Conservation (phyloP, 352 stramenopile genomes). For the Pythium aquatile region DNA sequence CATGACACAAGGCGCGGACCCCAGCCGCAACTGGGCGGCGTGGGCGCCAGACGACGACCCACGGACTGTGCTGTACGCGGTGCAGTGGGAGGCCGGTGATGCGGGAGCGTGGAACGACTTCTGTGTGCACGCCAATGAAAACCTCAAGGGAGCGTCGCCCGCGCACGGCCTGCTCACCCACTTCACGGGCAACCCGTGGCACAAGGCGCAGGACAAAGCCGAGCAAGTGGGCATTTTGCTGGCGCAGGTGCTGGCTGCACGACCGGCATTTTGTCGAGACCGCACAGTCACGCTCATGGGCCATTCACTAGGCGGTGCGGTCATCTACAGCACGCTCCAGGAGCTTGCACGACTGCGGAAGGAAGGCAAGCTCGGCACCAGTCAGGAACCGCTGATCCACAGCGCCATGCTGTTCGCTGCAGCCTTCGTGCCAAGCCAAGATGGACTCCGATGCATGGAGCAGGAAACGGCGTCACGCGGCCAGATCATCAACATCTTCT, state of each 20-base stretch:
- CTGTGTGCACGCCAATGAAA: slow-evolving; percentile 68
- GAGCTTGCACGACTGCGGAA: slow-evolving; percentile 52
- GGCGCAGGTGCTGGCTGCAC: slow-evolving; percentile 55
- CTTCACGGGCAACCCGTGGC: slow-evolving; percentile 82
- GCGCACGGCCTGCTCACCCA: slow-evolving; percentile 64
- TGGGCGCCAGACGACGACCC: slow-evolving; percentile 37
- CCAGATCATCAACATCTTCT: slow-evolving; percentile 82
- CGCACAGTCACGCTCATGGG: slow-evolving; percentile 71
- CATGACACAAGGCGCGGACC: slow-evolving; percentile 79
- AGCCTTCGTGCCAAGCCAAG: slow-evolving; percentile 49
- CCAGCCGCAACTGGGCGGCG: slow-evolving; percentile 55
- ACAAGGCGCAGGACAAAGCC: slow-evolving; percentile 79
- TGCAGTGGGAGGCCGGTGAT: slow-evolving; percentile 81
- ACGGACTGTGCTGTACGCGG: slow-evolving; percentile 51
- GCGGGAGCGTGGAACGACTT: slow-evolving; percentile 76
- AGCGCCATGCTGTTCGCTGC: slow-evolving; percentile 71
- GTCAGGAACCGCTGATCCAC: slow-evolving; percentile 31
- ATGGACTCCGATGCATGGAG: slow-evolving; percentile 39
- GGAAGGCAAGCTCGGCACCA: slow-evolving; percentile 7
- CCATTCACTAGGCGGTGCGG: slow-evolving; percentile 75
- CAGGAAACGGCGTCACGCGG: slow-evolving; percentile 36
- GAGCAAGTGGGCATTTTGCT: slow-evolving; percentile 73
- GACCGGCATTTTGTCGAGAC: slow-evolving; percentile 44
- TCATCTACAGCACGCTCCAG: slow-evolving; percentile 72
- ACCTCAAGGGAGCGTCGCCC: slow-evolving; percentile 32